phyloP scores from a whole-genome alignment of 2,329 filamentous ascomycete species.

The Rosellinia necatrix region DNA sequence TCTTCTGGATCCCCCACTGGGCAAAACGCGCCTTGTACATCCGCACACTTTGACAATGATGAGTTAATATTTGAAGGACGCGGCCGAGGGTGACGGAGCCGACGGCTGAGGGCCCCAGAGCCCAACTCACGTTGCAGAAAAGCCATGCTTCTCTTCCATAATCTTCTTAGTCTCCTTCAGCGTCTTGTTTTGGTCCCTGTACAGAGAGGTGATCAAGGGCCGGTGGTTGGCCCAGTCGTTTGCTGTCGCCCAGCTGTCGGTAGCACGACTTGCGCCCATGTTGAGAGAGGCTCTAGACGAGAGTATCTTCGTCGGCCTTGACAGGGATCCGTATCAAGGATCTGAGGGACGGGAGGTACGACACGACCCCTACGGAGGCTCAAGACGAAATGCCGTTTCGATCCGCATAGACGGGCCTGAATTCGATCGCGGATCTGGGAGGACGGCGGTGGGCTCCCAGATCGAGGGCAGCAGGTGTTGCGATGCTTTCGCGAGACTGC shows the following conservation, averaged over 20 bases:
- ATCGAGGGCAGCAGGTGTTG: conserved; percentile 10
- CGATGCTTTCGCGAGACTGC: conserved; percentile 4
- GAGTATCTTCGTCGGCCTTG: too few species aligned
- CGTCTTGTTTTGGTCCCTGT: conserved; percentile 39
- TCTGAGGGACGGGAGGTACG: too few species aligned
- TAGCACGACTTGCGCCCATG: conserved; percentile 31
- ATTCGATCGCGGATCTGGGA: neutral
- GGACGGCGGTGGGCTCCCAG: neutral
- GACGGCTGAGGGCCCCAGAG: neutral
- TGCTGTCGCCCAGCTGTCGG: conserved; percentile 36
- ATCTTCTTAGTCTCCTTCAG: conserved; percentile 39
- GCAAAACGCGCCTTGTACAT: conserved; percentile 42
- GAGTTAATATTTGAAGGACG: neutral
- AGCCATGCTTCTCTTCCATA: conserved; percentile 51
- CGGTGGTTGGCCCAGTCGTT: conserved; percentile 36
- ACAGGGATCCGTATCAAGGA: too few species aligned
- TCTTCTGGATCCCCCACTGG: conserved; percentile 42
- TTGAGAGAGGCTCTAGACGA: conserved; percentile 11
- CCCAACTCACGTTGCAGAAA: conserved; percentile 49
- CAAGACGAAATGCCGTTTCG: conserved; percentile 4
- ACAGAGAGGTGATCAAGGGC: conserved; percentile 34
- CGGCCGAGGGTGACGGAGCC: neutral
- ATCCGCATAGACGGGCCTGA: neutral
- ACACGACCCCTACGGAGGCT: conserved; percentile 5
- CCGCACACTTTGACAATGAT: conserved; percentile 31